Conservation (phyloP, 257 asterid species). For the Linderniella brevidens region DNA sequence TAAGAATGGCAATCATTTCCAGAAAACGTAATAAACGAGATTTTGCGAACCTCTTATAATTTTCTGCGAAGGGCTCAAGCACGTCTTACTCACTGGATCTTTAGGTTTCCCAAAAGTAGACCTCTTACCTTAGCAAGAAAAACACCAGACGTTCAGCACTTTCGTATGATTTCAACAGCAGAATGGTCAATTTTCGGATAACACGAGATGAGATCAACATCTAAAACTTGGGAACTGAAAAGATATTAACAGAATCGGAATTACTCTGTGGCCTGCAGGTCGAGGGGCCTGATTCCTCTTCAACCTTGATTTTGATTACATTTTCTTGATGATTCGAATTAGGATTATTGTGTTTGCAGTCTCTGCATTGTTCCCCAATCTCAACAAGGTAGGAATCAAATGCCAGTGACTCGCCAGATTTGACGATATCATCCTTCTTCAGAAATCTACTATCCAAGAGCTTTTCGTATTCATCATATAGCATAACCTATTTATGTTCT, state of each 20-base stretch:
- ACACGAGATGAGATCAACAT: conserved; percentile 6
- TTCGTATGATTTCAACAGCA: too few relatives aligned
- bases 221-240: conserved; percentile 11
- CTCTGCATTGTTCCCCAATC: conserved; percentile 53
- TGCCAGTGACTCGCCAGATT: conserved; percentile 46
- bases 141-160: neutral
- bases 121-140: conserved; percentile 27
- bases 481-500: conserved; percentile 31
- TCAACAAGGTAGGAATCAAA: conserved; percentile 60
- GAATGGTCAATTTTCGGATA: conserved; percentile 4
- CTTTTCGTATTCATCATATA: conserved; percentile 62
- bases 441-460: conserved; percentile 56
- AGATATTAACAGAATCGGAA: conserved; percentile 18
- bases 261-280: conserved; percentile 17
- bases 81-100: conserved; percentile 15
- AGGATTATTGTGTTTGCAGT: conserved; percentile 21
- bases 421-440: conserved; percentile 49
- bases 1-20: neutral
- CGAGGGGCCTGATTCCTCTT: conserved; percentile 17
- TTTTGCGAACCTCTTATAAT: conserved; percentile 51
- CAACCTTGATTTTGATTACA: conserved; percentile 7
- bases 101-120: conserved; percentile 25
- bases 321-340: conserved; percentile 11
- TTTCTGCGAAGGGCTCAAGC: conserved; percentile 66
- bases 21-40: neutral